phyloP scores from a whole-genome alignment of 805 yeast genomes.

The Blastobotrys americana region DNA sequence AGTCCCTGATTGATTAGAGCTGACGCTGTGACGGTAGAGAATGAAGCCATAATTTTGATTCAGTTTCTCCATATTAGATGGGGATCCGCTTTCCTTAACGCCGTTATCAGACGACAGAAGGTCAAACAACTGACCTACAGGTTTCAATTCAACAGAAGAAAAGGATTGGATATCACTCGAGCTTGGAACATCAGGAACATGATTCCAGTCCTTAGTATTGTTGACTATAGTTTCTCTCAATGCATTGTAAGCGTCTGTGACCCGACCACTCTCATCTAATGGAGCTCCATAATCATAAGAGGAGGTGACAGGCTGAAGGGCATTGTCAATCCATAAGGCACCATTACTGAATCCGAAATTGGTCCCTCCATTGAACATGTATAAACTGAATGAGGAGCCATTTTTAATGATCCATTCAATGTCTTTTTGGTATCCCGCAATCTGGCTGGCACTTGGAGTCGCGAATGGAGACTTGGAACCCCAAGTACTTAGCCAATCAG shows the following conservation, averaged over 20 bases:
- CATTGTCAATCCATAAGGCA: background rate
- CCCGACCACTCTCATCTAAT: conserved; percentile 7
- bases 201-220: background rate
- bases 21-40: background rate
- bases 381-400: conserved; percentile 1
- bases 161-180: background rate
- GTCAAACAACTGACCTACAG: conserved; percentile 1
- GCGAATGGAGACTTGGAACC: background rate
- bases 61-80: conserved; percentile 6
- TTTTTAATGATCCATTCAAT: background rate
- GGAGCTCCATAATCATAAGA: conserved; percentile 9
- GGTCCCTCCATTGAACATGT: conserved; percentile 5
- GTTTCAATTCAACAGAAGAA: background rate
- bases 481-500: conserved; percentile 6
- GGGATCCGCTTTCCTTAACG: background rate
- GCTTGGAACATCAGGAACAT: conserved; percentile 2
- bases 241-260: conserved; percentile 3
- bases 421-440: background rate
- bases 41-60: conserved; percentile 3
- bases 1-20: background rate
- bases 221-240: conserved; percentile 1
- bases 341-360: conserved; percentile 6
- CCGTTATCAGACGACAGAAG: background rate
- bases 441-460: background rate
- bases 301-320: background rate